Conservation (phyloP, 2,329 filamentous ascomycete species). For the Hypoxylon sp. region DNA sequence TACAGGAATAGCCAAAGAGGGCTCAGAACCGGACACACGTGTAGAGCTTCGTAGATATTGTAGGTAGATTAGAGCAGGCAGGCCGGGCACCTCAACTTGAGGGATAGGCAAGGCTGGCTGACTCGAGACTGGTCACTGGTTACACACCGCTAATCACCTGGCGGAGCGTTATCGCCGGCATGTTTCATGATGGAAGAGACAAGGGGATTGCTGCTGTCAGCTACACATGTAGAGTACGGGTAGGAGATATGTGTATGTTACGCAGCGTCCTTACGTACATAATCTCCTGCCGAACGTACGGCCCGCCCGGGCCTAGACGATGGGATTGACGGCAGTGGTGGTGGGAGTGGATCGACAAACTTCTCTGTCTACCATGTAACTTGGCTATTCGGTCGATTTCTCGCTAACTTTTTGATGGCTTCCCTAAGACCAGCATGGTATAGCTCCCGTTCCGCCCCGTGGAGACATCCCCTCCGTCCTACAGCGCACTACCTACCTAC, state of each 20-base stretch:
- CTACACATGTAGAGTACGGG: not conserved
- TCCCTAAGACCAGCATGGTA: slow-evolving; percentile 4
- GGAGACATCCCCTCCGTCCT: slow-evolving; percentile 24
- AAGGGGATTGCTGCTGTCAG: slow-evolving; percentile 16
- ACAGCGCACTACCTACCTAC: not conserved
- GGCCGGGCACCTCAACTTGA: not conserved
- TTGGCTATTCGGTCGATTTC: slow-evolving; percentile 5
- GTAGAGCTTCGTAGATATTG: slow-evolving; percentile 17
- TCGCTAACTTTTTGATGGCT: not conserved
- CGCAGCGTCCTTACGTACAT: not conserved
- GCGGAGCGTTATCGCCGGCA: slow-evolving; percentile 24
- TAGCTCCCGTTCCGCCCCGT: slow-evolving; percentile 23
- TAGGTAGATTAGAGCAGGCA: slow-evolving; percentile 31
- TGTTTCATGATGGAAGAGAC: slow-evolving; percentile 29
- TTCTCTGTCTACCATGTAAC: not conserved
- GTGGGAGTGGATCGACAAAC: slow-evolving; percentile 12
- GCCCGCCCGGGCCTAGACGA: slow-evolving; percentile 1
- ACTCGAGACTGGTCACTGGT: not conserved
- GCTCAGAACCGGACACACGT: slow-evolving; percentile 26
- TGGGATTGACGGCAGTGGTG: slow-evolving; percentile 2
- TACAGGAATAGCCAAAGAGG: slow-evolving; percentile 26
- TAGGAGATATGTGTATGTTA: slow-evolving; percentile 6
- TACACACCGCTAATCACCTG: slow-evolving; percentile 41
- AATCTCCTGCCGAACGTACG: slow-evolving; percentile 3
- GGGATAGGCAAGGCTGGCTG: slow-evolving; percentile 14